A percentile compares a stretch with the other conserved stretches of the same genome.
These are phyloP conservation scores for Kappamyces sp. DNA, from an alignment of 192 early-diverging fungal species.

Conservation along the genomic window DNA sequence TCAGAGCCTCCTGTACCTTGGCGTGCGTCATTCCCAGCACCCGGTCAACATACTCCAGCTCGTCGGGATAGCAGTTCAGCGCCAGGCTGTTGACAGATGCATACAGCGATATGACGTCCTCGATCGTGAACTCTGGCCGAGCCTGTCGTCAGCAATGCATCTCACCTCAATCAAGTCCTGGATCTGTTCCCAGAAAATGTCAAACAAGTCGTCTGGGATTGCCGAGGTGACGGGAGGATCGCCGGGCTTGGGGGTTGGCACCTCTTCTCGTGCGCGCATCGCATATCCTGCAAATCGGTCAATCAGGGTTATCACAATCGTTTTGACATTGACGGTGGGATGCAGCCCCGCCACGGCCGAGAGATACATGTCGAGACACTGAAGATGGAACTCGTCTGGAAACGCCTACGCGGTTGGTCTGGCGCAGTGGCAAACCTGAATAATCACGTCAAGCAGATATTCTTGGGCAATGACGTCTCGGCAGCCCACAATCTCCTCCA, in stretches of 20 bases:
- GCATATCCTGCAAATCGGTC: constrained; percentile 93
- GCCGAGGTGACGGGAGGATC: constrained; percentile 34
- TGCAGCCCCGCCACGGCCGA: constrained; percentile 86
- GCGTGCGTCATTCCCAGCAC: constrained; percentile 75
- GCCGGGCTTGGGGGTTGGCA: constrained; percentile 22
- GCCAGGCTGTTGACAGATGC: constrained; percentile 85
- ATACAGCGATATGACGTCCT: constrained; percentile 87
- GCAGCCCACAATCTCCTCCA: constrained; percentile 96
- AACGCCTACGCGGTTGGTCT: constrained; percentile 57
- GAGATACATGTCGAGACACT: constrained; percentile 82
- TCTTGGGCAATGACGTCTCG: constrained; percentile 97
- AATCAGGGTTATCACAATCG: constrained; percentile 91
- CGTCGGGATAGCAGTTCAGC: constrained; percentile 86
- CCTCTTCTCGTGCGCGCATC: constrained; percentile 52
- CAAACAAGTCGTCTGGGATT: constrained; percentile 88
- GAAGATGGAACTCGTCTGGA: constrained; percentile 93
- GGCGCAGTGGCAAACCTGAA: constrained; percentile 59
- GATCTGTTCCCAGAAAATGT: constrained; percentile 96
- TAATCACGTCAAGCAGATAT: constrained; percentile 99
- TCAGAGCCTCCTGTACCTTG: constrained; percentile 58
- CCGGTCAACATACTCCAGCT: constrained; percentile 80
- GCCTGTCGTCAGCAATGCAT: constrained; percentile 38
- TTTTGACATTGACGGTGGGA: constrained; percentile 92
- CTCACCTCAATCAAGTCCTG: constrained; percentile 78
- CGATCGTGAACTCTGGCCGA: constrained; percentile 84